Base-by-base conservation (phyloP, 169 alveolate genomes). In the Babesia bigemina region DNA sequence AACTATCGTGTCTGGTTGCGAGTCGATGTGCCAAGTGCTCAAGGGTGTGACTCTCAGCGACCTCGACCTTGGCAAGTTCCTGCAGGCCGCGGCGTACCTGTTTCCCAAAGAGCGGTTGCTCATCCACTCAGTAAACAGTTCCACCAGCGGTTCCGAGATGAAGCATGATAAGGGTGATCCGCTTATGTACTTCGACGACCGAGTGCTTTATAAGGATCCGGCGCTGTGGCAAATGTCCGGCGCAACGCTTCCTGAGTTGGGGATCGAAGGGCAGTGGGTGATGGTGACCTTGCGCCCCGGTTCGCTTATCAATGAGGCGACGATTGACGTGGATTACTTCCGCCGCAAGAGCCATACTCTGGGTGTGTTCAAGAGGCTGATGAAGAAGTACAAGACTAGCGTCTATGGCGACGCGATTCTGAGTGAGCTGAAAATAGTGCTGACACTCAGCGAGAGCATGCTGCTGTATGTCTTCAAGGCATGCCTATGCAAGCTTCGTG, bases 101-200 rank as follows among this genome's bases (percentile, higher is more conserved):
- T 67, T 83, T 39, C 70, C 84, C 47, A 53, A 65, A 39, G 72
- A 70, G 47, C 33, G 62, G 47, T 45, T 74, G 26, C 49, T 44
- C 28, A 83, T 56, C 17, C 81, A 83, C 58, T 39, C 61, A 4
- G 47, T 60, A n/a, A 59, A 75, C 70, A 66, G 44, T 4, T 3
- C 52, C 24, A 75, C 44, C 11, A 47, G 62, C 19, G 11, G 57
- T 17, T 48, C 39, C 63, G 82, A 73, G 36, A 47, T 58, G 12
- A 49, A 17, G 42, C n/a, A 42, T 9, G 70, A 62, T 26, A 69
- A 69, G 42, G 75, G 79, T 10, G 90, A 83, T 45, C 58, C 85
- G 17, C 63, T 83, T 8, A 42, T 83, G 28, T 83, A 75, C 70
- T 75, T 83, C 70, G 90, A 83, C 83, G 90, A 83, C 45, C 79